Evolutionary conservation across 805 yeast species (phyloP).

Genomic region (Komagataella phaffii): DNA sequence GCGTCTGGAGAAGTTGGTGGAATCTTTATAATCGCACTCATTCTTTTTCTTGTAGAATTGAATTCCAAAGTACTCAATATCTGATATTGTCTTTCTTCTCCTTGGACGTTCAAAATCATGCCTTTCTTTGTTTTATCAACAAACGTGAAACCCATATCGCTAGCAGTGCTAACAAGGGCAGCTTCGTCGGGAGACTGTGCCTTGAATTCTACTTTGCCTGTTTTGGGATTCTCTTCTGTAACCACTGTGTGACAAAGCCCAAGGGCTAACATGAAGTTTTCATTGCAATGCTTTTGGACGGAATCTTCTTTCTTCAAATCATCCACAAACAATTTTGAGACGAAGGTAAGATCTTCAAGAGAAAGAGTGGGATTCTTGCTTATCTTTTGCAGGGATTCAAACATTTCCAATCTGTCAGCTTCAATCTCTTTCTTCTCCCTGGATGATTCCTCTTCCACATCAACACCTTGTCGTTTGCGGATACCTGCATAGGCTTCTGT

Average conservation of each 20-base stretch:
- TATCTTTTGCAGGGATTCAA: constrained; percentile 25
- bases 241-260: constrained; percentile 74
- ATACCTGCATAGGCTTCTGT: constrained; percentile 77
- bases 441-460: constrained; percentile 48
- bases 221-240: constrained; percentile 48
- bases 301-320: constrained; percentile 37
- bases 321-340: constrained; percentile 51
- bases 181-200: constrained; percentile 88
- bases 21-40: constrained; percentile 69
- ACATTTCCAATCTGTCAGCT: constrained; percentile 48
- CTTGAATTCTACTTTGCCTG: constrained; percentile 41
- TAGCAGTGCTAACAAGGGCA: constrained; percentile 71
- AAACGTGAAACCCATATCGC: constrained; percentile 64
- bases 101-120: constrained; percentile 53
- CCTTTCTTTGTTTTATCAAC: constrained; percentile 57
- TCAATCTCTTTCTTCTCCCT: constrained; percentile 39
- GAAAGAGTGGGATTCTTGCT: constrained; percentile 25
- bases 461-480: constrained; percentile 65
- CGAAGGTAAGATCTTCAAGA: constrained; percentile 55
- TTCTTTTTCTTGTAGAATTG: constrained; percentile 77
- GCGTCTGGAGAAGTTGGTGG: constrained; percentile 33
- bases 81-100: constrained; percentile 57
- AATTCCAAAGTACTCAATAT: constrained; percentile 61
- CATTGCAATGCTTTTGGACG: constrained; percentile 40
- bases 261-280: constrained; percentile 64